Evolutionary conservation across 148 eudicot genomes (phyloP).

Genomic region (Nepenthes mirabilis): DNA sequence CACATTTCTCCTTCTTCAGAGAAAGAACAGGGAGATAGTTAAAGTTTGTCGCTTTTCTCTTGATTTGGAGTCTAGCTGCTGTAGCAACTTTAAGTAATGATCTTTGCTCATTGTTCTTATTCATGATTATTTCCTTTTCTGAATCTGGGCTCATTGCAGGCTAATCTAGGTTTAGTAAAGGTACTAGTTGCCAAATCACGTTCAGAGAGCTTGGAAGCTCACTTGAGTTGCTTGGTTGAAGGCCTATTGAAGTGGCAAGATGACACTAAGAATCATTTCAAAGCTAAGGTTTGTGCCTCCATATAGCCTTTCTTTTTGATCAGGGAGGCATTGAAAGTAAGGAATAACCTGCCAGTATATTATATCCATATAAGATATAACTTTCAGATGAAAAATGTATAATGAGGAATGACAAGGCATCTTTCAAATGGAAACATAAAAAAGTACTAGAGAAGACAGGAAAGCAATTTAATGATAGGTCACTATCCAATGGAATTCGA

Average conservation of each 20-base stretch:
- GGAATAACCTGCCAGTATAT: background rate
- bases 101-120: background rate
- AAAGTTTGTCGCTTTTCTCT: constrained; percentile 31
- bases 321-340: background rate
- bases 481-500: too few relatives aligned
- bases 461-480: too few relatives aligned
- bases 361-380: too few relatives aligned
- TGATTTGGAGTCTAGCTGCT: background rate
- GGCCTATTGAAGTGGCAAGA: constrained; percentile 69
- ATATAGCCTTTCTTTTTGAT: background rate
- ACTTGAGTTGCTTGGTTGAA: constrained; percentile 61
- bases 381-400: too few relatives aligned
- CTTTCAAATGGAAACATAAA: too few relatives aligned
- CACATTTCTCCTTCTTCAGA: constrained; percentile 65
- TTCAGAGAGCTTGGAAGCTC: constrained; percentile 55
- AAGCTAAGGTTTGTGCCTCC: constrained; percentile 58
- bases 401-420: too few relatives aligned
- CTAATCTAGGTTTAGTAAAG: constrained; percentile 81
- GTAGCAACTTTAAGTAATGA: background rate
- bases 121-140: background rate
- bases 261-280: constrained; percentile 76
- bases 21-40: constrained; percentile 72
- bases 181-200: constrained; percentile 90
- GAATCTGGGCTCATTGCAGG: constrained; percentile 32
- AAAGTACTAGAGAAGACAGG: too few relatives aligned